A percentile compares a stretch with the other conserved stretches of the same genome.
Conservation (phyloP, 2,329 filamentous ascomycete species). For the Phyllosticta citriasiana region DNA sequence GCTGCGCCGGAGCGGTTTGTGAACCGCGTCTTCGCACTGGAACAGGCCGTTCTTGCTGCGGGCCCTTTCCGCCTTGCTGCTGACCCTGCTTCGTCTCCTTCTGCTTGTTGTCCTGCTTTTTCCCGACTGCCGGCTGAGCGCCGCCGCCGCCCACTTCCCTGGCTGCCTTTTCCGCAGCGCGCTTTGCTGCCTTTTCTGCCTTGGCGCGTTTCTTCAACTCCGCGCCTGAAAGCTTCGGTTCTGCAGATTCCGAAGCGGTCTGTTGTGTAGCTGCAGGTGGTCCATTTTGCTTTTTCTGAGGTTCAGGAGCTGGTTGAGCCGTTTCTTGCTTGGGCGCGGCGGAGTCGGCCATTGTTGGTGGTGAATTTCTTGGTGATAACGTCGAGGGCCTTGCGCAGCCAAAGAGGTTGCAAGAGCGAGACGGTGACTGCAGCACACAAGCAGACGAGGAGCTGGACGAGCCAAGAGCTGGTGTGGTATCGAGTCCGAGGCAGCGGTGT, state of each 20-base stretch:
- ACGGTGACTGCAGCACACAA: neutral
- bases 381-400: neutral
- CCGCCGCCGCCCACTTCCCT: slow-evolving; percentile 23
- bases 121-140: slow-evolving; percentile 28
- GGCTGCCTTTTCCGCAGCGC: slow-evolving; percentile 56
- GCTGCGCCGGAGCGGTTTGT: slow-evolving; percentile 20
- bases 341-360: neutral
- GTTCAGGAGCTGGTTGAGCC: neutral
- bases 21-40: slow-evolving; percentile 23
- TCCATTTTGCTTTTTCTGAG: neutral
- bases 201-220: slow-evolving; percentile 84
- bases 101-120: slow-evolving; percentile 28
- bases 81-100: slow-evolving; percentile 25
- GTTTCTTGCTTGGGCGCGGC: neutral
- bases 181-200: slow-evolving; percentile 79
- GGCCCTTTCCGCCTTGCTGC: slow-evolving; percentile 25
- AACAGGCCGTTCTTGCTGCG: slow-evolving; percentile 15
- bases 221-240: slow-evolving; percentile 56
- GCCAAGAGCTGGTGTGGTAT: neutral
- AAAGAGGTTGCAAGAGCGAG: neutral
- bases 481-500: neutral
- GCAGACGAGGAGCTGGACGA: neutral
- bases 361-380: neutral
- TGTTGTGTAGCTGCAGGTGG: neutral
- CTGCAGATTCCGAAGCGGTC: slow-evolving; percentile 11